Conservation (phyloP, 106 monocot species). For the Gastrodia elata region DNA sequence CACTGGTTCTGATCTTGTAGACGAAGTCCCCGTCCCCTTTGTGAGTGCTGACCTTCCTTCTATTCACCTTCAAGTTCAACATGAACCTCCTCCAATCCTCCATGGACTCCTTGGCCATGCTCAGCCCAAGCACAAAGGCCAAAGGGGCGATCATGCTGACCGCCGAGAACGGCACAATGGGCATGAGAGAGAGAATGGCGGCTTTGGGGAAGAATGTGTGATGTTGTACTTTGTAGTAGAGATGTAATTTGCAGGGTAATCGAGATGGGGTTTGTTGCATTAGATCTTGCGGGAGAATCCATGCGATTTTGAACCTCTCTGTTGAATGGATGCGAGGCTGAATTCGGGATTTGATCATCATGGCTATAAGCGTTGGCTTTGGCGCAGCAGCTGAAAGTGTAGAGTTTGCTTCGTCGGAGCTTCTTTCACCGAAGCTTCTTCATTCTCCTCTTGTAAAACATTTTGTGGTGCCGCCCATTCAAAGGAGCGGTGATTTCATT, state of each 20-base stretch:
- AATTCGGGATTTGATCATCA: slow-evolving; percentile 1
- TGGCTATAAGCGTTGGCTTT: slow-evolving; percentile 8
- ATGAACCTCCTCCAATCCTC: slow-evolving; percentile 84
- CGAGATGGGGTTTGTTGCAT: slow-evolving; percentile 39
- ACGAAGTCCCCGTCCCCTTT: slow-evolving; percentile 49
- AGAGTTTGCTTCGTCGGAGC: slow-evolving; percentile 49
- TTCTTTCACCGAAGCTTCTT: slow-evolving; percentile 16
- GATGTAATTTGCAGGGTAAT: slow-evolving; percentile 51
- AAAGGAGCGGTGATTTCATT: too few relatives aligned
- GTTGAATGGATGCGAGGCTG: slow-evolving; percentile 14
- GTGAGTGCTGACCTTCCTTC: slow-evolving; percentile 48
- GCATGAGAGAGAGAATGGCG: slow-evolving; percentile 51
- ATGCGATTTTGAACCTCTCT: slow-evolving; percentile 51
- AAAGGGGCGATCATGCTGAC: slow-evolving; percentile 71
- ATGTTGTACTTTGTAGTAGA: slow-evolving; percentile 91
- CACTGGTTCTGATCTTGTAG: slow-evolving; percentile 20
- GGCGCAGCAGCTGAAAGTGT: slow-evolving; percentile 38
- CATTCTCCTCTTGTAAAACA: background rate
- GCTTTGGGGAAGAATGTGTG: slow-evolving; percentile 88
- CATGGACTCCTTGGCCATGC: slow-evolving; percentile 84
- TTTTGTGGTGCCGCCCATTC: too few relatives aligned
- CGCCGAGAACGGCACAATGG: slow-evolving; percentile 58
- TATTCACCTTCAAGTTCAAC: slow-evolving; percentile 85
- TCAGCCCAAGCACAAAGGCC: slow-evolving; percentile 66
- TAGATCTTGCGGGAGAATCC: slow-evolving; percentile 63